phyloP scores from a whole-genome alignment of 441 rosid species.

The Erodium texanum region DNA sequence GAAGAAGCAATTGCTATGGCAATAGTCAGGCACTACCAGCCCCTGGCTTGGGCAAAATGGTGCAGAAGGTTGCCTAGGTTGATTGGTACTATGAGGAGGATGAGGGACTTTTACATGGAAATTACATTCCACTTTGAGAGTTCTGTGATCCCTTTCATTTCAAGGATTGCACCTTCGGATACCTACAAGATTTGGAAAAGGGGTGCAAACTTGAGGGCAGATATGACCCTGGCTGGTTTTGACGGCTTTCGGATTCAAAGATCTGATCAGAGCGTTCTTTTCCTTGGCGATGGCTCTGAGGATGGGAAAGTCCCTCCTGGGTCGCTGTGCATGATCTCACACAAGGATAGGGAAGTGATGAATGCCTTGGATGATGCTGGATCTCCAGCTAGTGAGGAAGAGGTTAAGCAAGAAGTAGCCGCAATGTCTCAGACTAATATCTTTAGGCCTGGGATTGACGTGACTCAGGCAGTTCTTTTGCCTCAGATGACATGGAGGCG shows the following conservation, averaged over 20 bases:
- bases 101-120: slow-evolving; percentile 97
- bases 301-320: slow-evolving; percentile 70
- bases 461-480: slow-evolving; percentile 72
- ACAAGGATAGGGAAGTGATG: slow-evolving; percentile 87
- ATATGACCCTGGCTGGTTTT: slow-evolving; percentile 94
- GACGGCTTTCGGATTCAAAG: slow-evolving; percentile 90
- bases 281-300: slow-evolving; percentile 92
- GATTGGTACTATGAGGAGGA: slow-evolving; percentile 64
- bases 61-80: slow-evolving; percentile 86
- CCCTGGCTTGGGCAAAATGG: slow-evolving; percentile 96
- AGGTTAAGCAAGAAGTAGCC: slow-evolving; percentile 75
- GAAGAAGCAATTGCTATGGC: slow-evolving; percentile 70
- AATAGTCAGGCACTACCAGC: slow-evolving; percentile 84
- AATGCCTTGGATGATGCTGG: slow-evolving; percentile 90
- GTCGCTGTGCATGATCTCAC: slow-evolving; percentile 76
- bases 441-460: slow-evolving; percentile 94
- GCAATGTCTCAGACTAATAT: slow-evolving; percentile 86
- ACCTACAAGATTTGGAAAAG: slow-evolving; percentile 90
- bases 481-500: slow-evolving; percentile 93
- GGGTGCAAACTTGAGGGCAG: slow-evolving; percentile 88
- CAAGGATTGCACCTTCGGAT: slow-evolving; percentile 91
- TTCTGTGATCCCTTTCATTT: slow-evolving; percentile 86
- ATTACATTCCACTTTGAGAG: slow-evolving; percentile 90
- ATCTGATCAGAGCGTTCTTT: slow-evolving; percentile 80
- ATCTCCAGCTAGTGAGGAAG: slow-evolving; percentile 69